A percentile compares a stretch with the other conserved stretches of the same genome.
These are phyloP conservation scores for Gnomoniopsis smithogilvyi DNA, from an alignment of 2,329 filamentous ascomycete genomes.

Conservation along the genomic window DNA sequence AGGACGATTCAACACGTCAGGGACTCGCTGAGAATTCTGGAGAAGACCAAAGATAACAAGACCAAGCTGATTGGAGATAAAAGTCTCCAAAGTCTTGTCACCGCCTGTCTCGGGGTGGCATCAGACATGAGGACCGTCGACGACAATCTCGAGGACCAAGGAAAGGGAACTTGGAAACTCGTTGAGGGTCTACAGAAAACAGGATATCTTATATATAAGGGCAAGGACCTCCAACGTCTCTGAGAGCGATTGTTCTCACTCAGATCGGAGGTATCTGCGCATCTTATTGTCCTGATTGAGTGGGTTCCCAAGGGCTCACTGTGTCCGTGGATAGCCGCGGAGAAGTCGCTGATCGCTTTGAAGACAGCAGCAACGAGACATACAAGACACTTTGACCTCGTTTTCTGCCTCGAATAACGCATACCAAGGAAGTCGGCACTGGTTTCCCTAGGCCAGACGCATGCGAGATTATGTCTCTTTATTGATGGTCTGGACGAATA, in stretches of 20 bases:
- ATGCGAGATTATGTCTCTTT: conserved; percentile 14
- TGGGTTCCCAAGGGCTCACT: neutral
- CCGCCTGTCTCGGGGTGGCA: neutral
- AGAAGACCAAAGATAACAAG: neutral
- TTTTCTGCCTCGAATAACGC: neutral
- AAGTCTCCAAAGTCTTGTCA: neutral
- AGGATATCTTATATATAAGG: neutral
- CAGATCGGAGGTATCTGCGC: neutral
- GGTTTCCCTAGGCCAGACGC: neutral
- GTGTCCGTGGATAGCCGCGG: neutral
- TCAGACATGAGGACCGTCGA: neutral
- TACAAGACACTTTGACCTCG: neutral
- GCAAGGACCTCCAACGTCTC: conserved; percentile 1
- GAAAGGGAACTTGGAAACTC: neutral
- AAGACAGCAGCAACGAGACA: conserved; percentile 1
- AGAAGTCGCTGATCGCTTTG: neutral
- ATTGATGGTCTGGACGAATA: conserved; percentile 20
- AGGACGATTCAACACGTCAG: neutral
- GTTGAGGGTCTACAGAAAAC: neutral
- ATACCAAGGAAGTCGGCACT: neutral
- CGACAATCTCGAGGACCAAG: neutral
- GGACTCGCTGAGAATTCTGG: neutral
- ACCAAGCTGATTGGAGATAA: neutral
- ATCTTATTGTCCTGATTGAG: conserved; percentile 1
- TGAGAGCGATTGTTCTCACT: neutral